phyloP scores from a whole-genome alignment of 148 eudicot genomes.

The Rheum nobile region DNA sequence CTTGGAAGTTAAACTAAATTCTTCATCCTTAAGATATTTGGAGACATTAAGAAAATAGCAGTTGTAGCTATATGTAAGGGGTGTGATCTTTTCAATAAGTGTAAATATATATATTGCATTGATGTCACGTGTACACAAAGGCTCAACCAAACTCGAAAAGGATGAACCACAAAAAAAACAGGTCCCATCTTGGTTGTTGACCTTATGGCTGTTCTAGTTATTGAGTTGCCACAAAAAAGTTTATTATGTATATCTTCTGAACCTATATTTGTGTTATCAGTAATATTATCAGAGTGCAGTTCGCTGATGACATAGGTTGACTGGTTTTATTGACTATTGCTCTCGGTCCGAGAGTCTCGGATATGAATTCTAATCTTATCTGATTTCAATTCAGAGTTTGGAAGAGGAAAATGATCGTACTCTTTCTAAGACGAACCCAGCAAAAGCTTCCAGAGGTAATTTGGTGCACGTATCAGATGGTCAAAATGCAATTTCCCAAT shows the following conservation, averaged over 20 bases:
- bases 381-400: slow-evolving; percentile 29
- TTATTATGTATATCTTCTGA: neutral
- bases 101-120: neutral
- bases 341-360: too few species aligned
- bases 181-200: neutral
- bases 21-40: neutral
- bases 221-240: neutral
- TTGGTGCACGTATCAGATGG: neutral
- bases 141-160: neutral
- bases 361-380: neutral
- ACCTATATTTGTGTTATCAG: neutral
- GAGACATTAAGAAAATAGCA: neutral
- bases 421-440: slow-evolving; percentile 14
- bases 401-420: slow-evolving; percentile 18
- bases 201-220: neutral
- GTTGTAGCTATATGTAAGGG: neutral
- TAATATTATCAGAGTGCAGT: neutral
- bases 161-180: neutral
- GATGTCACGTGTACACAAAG: neutral
- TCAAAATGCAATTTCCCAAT: neutral
- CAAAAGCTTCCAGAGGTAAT: slow-evolving; percentile 8
- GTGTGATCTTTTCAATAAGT: neutral
- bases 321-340: neutral
- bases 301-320: neutral
- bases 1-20: neutral